Evolutionary conservation across 257 asterid genomes (phyloP).

Genomic region (Catharanthus roseus): DNA sequence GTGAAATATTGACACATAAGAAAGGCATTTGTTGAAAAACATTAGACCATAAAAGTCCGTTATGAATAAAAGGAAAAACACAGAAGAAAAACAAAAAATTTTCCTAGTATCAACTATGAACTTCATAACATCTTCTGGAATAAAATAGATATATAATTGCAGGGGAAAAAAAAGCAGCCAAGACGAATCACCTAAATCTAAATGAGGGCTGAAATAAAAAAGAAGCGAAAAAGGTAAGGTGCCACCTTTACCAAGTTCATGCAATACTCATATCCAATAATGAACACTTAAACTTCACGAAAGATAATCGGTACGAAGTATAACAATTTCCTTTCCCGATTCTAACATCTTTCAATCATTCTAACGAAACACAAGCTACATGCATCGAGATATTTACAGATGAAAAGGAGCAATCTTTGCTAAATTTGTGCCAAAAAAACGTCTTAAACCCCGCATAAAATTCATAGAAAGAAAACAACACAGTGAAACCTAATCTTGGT

Average conservation of each 20-base stretch:
- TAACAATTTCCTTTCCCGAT: background rate
- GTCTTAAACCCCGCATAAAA: constrained; percentile 10
- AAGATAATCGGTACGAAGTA: background rate
- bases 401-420: background rate
- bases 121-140: background rate
- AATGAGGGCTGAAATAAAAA: background rate
- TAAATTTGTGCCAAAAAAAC: background rate
- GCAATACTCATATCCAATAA: background rate
- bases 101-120: background rate
- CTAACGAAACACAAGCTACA: constrained; percentile 1
- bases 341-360: background rate
- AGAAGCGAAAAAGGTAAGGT: background rate
- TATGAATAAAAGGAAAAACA: background rate
- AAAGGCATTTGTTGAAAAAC: background rate
- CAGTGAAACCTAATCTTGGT: background rate
- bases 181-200: background rate
- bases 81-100: background rate
- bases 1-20: background rate
- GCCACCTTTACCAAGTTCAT: background rate
- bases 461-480: background rate
- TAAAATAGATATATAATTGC: background rate
- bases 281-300: background rate
- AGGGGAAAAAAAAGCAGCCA: background rate
- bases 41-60: background rate
- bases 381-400: background rate